Conservation (phyloP, 441 rosid genomes). For the Viola pubescens region DNA sequence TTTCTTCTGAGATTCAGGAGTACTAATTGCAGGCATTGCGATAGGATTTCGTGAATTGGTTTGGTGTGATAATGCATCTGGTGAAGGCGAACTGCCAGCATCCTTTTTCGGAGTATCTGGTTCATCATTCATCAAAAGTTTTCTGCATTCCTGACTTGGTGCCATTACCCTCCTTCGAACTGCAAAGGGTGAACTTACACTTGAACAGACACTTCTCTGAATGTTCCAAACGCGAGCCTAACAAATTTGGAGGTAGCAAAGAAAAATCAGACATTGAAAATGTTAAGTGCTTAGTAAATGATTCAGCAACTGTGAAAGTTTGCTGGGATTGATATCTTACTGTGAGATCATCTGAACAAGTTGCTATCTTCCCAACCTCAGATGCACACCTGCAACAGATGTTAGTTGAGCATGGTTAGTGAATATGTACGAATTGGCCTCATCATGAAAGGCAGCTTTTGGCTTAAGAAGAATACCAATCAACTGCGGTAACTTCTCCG, state of each 20-base stretch:
- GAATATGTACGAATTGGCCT: not conserved
- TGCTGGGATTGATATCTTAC: constrained; percentile 27
- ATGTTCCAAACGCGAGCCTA: constrained; percentile 77
- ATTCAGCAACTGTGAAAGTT: not conserved
- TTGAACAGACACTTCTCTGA: constrained; percentile 32
- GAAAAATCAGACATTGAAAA: constrained; percentile 5
- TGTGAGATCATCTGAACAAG: constrained; percentile 75
- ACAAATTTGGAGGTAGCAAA: constrained; percentile 1
- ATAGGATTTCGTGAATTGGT: constrained; percentile 22
- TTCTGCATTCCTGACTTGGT: constrained; percentile 37
- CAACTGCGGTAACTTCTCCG: constrained; percentile 84
- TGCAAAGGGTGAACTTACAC: constrained; percentile 33
- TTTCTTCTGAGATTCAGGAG: constrained; percentile 58
- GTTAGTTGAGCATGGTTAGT: constrained; percentile 7
- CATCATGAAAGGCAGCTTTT: not conserved
- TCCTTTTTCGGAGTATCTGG: constrained; percentile 20
- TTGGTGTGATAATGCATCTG: constrained; percentile 19
- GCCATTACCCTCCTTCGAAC: constrained; percentile 65
- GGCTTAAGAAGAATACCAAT: constrained; percentile 46
- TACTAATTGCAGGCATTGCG: constrained; percentile 26
- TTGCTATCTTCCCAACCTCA: constrained; percentile 61
- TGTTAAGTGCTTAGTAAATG: not conserved
- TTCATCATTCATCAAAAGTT: constrained; percentile 35
- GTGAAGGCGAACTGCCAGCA: constrained; percentile 17
- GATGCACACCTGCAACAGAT: constrained; percentile 46